Base-by-base conservation (phyloP, 257 asterid genomes). In the Lycium barbarum region DNA sequence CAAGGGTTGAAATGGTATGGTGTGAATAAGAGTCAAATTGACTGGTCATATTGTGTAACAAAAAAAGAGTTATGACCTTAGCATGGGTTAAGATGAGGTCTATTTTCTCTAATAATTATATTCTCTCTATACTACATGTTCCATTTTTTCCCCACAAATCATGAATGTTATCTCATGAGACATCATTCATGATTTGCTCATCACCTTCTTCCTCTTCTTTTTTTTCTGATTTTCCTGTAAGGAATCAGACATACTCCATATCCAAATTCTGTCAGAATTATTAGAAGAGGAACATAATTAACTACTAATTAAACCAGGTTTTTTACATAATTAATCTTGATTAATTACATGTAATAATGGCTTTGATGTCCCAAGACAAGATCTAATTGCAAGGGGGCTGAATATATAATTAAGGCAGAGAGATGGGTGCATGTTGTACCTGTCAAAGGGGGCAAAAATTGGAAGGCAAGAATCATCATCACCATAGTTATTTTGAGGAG, bases 391-490 rank as follows among this genome's bases (percentile, higher is more conserved):
- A 59, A 53, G 45, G n/a, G 55, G 55, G 45, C 38, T 6, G 13
- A 18, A 57, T 53, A 18, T 61, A n/a, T 26, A 43, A 33, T 67
- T 35, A 22, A 47, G 20, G 6, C 20, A 51, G 26, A 57, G 88
- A 88, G 7, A 91, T 95, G 99, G 99, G 99, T 84, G 93, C 93
- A 59, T 95, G 97, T 72, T 95, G 98, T 88, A 91, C 99, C 4
- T 94, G 99, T 84, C 99, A 93, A 57, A 80, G 87, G 51, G 91
- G 92, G 9, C 84, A 85, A 53, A 86, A 83, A 26, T 84, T 83
- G 8, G 87, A 88, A 53, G 90, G 90, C 11, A 26, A 18, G 22
- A 84, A 85, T 26, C 47, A 13, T 22, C 61, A 76, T 45, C 36
- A 3, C n/a, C 79, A 74, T 83, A 3, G 92, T 74, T 22, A 47